A percentile compares a stretch with the other conserved stretches of the same genome.
phyloP scores from a whole-genome alignment of 805 yeast species.

The Huiozyma naganishii region DNA sequence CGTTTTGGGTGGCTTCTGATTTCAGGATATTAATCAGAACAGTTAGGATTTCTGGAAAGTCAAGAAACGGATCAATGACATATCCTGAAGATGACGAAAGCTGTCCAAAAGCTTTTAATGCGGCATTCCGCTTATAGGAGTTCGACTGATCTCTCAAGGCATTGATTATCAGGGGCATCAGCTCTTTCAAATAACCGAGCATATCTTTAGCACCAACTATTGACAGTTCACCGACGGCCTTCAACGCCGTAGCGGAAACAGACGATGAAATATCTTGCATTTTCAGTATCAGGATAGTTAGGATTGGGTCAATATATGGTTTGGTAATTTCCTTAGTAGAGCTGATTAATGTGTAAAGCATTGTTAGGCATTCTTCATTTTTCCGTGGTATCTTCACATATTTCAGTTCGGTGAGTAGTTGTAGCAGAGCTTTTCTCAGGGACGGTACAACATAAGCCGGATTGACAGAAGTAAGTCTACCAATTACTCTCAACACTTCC shows the following conservation, averaged over 20 bases:
- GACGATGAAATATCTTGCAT: constrained; percentile 60
- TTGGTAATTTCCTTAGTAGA: constrained; percentile 69
- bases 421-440: constrained; percentile 70
- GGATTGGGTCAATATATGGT: constrained; percentile 82
- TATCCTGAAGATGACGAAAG: constrained; percentile 82
- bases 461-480: constrained; percentile 70
- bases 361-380: constrained; percentile 74
- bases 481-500: constrained; percentile 65
- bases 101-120: constrained; percentile 75
- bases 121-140: constrained; percentile 73
- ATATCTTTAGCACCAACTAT: constrained; percentile 81
- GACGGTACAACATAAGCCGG: constrained; percentile 95
- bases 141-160: constrained; percentile 87
- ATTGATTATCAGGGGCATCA: constrained; percentile 79
- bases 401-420: constrained; percentile 70
- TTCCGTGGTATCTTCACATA: constrained; percentile 61
- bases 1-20: constrained; percentile 60
- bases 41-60: constrained; percentile 76
- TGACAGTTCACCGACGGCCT: constrained; percentile 78
- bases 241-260: constrained; percentile 74
- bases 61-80: constrained; percentile 82
- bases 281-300: constrained; percentile 69
- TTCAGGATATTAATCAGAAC: constrained; percentile 68
- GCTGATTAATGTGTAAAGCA: constrained; percentile 60
- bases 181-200: constrained; percentile 51